Evolutionary conservation across 768 basidiomycete genomes (phyloP).

Genomic region (Mycena kentingensis): DNA sequence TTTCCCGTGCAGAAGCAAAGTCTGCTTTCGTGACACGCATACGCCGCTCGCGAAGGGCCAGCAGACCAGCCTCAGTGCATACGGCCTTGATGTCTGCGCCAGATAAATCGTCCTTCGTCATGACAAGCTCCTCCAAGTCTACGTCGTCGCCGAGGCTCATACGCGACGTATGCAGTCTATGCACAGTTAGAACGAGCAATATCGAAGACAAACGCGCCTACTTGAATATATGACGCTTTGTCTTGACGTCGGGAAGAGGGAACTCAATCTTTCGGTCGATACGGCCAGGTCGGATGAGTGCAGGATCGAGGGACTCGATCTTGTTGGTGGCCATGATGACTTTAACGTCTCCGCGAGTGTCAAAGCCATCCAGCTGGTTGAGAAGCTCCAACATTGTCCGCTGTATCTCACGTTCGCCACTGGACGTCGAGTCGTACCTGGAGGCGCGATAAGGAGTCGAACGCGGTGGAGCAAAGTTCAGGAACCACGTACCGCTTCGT

Average conservation of each 20-base stretch:
- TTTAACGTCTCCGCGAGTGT: constrained; percentile 98
- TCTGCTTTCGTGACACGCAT: constrained; percentile 94
- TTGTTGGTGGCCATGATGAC: constrained; percentile 99
- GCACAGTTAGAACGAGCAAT: constrained; percentile 10
- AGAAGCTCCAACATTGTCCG: constrained; percentile 98
- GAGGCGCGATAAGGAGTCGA: constrained; percentile 9
- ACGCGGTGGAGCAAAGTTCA: not conserved
- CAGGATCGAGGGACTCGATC: constrained; percentile 96
- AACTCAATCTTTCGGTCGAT: constrained; percentile 99
- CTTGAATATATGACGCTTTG: constrained; percentile 98
- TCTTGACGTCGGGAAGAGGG: constrained; percentile 96
- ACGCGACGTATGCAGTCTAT: constrained; percentile 86
- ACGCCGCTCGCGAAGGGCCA: constrained; percentile 90
- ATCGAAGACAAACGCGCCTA: constrained; percentile 30
- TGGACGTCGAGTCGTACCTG: constrained; percentile 97
- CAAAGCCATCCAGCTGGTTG: constrained; percentile 99
- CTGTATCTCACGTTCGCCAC: constrained; percentile 98
- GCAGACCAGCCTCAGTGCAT: constrained; percentile 96
- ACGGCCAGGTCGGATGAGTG: constrained; percentile 96
- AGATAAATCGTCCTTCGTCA: constrained; percentile 92
- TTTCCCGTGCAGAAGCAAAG: constrained; percentile 89
- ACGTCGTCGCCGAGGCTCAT: constrained; percentile 91
- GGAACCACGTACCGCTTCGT: constrained; percentile 81
- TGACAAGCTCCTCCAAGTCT: constrained; percentile 93
- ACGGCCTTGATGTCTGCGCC: constrained; percentile 99